Evolutionary conservation across 1,284 basidiomycete species (phyloP), one percentile per base, ranked within the genome.

Genomic region (Ustilago hordei): DNA sequence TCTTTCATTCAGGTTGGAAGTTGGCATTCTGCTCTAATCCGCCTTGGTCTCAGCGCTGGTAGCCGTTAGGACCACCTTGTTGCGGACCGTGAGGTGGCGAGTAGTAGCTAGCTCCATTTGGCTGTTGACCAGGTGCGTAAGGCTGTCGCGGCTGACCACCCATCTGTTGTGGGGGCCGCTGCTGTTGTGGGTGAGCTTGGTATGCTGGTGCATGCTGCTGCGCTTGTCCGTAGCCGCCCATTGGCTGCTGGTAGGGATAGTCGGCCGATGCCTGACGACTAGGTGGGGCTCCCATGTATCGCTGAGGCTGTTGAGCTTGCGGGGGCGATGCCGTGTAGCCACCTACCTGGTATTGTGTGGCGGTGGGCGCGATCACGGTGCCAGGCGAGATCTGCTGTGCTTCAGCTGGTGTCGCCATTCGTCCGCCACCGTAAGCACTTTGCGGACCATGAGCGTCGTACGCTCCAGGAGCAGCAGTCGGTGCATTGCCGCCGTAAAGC

Each of bases 311-410:
- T 61, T 69, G 9, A 28, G 19, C 41, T 56, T 55, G 13, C 48
- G 69, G 64, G 6, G 71, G 61, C 58, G 72, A 70, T 8, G 70
- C 45, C 11, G 63, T 65, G 58, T 63, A 69, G 34, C 61, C 57
- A 28, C 66, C 60, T 2, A 48, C 64, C 12, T 62, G 60, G 19
- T 66, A 64, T 23, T 71, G 69, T 4, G 53, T 34, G 31, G 66
- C 15, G 23, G 63, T 53, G 4, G 69, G 62, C 8, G 63, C 72
- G 23, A 71, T 71, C 60, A 75, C 58, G 2, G 72, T 72, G 31
- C 72, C 69, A 17, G 68, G 72, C 39, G 69, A 69, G 58, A 71
- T 71, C 60, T 79, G 72, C 52, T 70, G 72, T 19, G 69, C 57
- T 23, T 47, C 45, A 32, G 35, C 66, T 17, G 69, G 38, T n/a